A percentile compares a stretch with the other conserved stretches of the same genome.
phyloP scores from a whole-genome alignment of 768 basidiomycete species.

The Dictyophora rubrovolvata region DNA sequence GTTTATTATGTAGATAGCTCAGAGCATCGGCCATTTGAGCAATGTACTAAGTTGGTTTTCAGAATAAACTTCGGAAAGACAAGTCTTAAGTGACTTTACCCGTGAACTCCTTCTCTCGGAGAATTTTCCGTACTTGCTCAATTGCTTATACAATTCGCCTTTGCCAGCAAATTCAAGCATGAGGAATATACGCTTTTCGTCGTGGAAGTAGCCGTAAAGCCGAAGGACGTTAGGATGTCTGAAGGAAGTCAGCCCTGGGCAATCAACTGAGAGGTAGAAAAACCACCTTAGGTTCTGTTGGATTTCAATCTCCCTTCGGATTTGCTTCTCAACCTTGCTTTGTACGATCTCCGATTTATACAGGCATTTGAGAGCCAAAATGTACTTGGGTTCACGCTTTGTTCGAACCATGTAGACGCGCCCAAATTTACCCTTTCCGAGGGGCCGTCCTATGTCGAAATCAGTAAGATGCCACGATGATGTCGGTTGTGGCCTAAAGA shows the following conservation, averaged over 20 bases:
- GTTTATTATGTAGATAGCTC: slow-evolving; percentile 83
- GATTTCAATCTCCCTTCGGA: slow-evolving; percentile 95
- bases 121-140: slow-evolving; percentile 78
- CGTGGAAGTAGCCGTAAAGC: slow-evolving; percentile 96
- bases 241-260: not conserved
- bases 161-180: slow-evolving; percentile 98
- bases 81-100: slow-evolving; percentile 20
- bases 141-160: slow-evolving; percentile 94
- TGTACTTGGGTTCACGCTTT: slow-evolving; percentile 78
- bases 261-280: not conserved
- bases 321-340: slow-evolving; percentile 90
- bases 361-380: slow-evolving; percentile 91
- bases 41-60: slow-evolving; percentile 50
- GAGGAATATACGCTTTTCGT: slow-evolving; percentile 93
- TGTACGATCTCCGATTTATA: slow-evolving; percentile 95
- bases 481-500: slow-evolving; percentile 53
- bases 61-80: not conserved
- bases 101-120: slow-evolving; percentile 74
- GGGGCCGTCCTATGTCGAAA: slow-evolving; percentile 90
- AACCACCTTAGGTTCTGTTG: slow-evolving; percentile 75
- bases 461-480: slow-evolving; percentile 76
- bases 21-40: slow-evolving; percentile 98
- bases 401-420: slow-evolving; percentile 98
- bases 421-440: slow-evolving; percentile 99
- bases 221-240: slow-evolving; percentile 91